Base-by-base conservation (phyloP, 805 yeast species). In the Metschnikowia picachoensis region DNA sequence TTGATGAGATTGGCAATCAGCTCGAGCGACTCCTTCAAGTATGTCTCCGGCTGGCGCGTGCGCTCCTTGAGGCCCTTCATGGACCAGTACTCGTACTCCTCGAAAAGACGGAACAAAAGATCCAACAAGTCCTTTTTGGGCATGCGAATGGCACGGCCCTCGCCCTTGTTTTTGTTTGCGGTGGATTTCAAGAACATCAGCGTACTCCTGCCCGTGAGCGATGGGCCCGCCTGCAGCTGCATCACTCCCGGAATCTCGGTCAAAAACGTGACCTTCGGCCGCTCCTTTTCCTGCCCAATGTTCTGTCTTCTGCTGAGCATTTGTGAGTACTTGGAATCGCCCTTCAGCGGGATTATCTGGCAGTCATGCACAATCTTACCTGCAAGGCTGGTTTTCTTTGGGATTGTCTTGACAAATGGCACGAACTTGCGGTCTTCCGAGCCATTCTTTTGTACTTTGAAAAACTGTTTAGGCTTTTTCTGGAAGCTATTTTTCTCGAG, bases 1-100 rank as follows among this genome's bases (percentile, higher is more conserved):
- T 92, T 90, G 58, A 87, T 91, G 60, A 94, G 76, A 30, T 80
- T 77, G 1, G 98, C 98, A 60, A 94, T 88, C 39, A 85, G 80
- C 50, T 92, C 99, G 40, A 94, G 72, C 47, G 94, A 87, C 62
- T 91, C 97, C 61, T 91, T 89, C 52, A 94, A 73, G 64, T 87
- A 95, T 16, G 84, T 84, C 63, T 94, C 99, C 1, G 99, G 99
- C 72, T 94, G 99, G 59, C 85, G 83, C 2, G 97, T 90, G 56
- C 96, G 79, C 63, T 94, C 99, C 60, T 89, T 85, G 51, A 94
- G 73, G 34, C 97, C 97, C 67, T 90, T 90, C 76, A 94, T 76
- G 10, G 94, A 83, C 99, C 99, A 94, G 66, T 91, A 94, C 62
- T 92, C 97, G 64, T 86, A 89, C 64, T 91, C 95, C 65, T 90